A percentile compares a stretch with the other conserved stretches of the same genome.
Evolutionary conservation across 441 rosid genomes (phyloP).

Genomic region (Mallotus repandus): DNA sequence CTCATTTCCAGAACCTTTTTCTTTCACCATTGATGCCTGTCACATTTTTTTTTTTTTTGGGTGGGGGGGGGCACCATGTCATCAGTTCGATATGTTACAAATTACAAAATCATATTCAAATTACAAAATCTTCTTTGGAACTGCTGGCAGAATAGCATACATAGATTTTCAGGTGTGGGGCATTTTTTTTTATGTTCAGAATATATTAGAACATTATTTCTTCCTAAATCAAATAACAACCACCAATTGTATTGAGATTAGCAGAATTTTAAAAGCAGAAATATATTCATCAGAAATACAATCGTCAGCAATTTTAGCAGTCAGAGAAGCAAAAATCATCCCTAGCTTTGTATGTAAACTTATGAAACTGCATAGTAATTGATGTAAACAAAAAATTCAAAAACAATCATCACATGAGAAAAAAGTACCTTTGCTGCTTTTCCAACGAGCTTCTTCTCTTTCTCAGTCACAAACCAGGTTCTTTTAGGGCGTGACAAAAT

Average conservation of each 20-base stretch:
- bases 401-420: neutral
- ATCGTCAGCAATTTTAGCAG: neutral
- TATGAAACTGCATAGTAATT: neutral
- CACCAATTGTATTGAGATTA: neutral
- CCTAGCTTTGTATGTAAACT: conserved; percentile 2
- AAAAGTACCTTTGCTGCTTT: conserved; percentile 63
- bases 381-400: neutral
- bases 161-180: too few species aligned
- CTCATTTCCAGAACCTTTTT: conserved; percentile 49
- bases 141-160: neutral
- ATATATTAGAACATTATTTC: neutral
- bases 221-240: neutral
- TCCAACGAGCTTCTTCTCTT: conserved; percentile 78
- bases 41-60: conserved; percentile 8
- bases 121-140: neutral
- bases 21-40: conserved; percentile 57
- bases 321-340: neutral
- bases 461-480: conserved; percentile 93
- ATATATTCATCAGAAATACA: neutral
- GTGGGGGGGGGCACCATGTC: neutral
- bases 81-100: neutral
- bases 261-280: neutral
- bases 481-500: conserved; percentile 87
- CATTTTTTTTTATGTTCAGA: neutral
- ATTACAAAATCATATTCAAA: neutral